Base-by-base conservation (phyloP, 139 green algal species). In the Chlamydomonas incerta region DNA sequence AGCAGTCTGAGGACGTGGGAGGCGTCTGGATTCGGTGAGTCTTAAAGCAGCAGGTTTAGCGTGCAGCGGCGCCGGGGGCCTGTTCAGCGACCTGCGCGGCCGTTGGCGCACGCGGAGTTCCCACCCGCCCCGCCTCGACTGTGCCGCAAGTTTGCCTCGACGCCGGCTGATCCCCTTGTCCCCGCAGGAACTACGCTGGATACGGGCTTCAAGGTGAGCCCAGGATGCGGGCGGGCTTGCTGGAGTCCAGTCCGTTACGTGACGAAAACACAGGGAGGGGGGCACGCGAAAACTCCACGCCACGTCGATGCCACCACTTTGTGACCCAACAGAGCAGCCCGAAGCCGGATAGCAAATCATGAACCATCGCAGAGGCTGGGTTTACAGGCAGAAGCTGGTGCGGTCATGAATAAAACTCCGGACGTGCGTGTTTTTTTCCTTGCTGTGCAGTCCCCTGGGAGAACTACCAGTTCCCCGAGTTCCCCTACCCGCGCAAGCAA, bases 381-480 rank as follows among this genome's bases (percentile, higher is more conserved):
- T n/a, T n/a, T n/a, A n/a, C n/a, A n/a, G n/a, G n/a, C n/a, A n/a
- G n/a, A n/a, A n/a, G n/a, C n/a, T n/a, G n/a, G n/a, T n/a, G n/a
- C n/a, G n/a, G n/a, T n/a, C n/a, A n/a, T n/a, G n/a, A n/a, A n/a
- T n/a, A n/a, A n/a, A n/a, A n/a, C n/a, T n/a, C n/a, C n/a, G n/a
- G n/a, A n/a, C n/a, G n/a, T n/a, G n/a, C n/a, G n/a, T n/a, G n/a
- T n/a, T n/a, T n/a, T n/a, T n/a, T n/a, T n/a, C n/a, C n/a, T n/a
- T n/a, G n/a, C 35, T 5, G 47, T 23, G 58, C 81, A 87, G 81
- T 80, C 15, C 77, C 77, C 28, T 74, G 37, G 62, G 77, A 83
- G 77, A 33, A 55, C 4, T 87, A 87, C 57, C 81, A 87, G 41
- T 87, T 87, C 23, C 69, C 81, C 29, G 71, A 87, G 37, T 81